A percentile compares a stretch with the other conserved stretches of the same genome.
phyloP scores from a whole-genome alignment of 352 stramenopile species.

The Globisporangium canariense region DNA sequence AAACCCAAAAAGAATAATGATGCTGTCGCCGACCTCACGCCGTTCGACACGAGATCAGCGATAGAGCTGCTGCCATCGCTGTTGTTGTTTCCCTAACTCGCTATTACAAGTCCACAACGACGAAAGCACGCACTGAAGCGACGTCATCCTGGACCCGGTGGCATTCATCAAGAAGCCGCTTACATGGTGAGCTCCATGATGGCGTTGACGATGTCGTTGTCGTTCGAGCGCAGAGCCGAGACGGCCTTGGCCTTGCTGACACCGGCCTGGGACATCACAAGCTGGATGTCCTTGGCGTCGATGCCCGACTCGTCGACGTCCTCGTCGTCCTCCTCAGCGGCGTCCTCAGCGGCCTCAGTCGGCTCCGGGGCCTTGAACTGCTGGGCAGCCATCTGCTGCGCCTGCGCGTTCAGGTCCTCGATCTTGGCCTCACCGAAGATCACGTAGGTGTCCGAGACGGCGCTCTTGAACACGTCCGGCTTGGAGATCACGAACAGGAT shows the following conservation, averaged over 20 bases:
- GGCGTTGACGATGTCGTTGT: slow-evolving; percentile 99
- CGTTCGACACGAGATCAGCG: neutral
- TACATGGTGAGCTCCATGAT: slow-evolving; percentile 99
- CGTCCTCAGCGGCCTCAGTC: slow-evolving; percentile 32
- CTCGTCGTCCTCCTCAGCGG: slow-evolving; percentile 81
- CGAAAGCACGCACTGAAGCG: neutral
- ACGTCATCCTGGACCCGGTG: neutral
- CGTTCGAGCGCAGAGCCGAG: slow-evolving; percentile 96
- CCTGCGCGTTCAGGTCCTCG: slow-evolving; percentile 93
- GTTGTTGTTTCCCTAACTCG: slow-evolving; percentile 1
- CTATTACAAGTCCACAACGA: neutral
- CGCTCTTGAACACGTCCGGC: slow-evolving; percentile 98
- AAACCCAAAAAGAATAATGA: slow-evolving; percentile 32
- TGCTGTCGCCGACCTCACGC: slow-evolving; percentile 9
- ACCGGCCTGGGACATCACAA: slow-evolving; percentile 95
- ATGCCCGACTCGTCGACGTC: slow-evolving; percentile 95
- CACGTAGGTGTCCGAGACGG: slow-evolving; percentile 94
- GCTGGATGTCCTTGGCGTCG: slow-evolving; percentile 98
- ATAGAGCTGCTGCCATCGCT: neutral
- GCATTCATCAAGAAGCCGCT: slow-evolving; percentile 20
- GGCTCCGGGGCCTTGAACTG: slow-evolving; percentile 88
- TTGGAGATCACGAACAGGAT: slow-evolving; percentile 97
- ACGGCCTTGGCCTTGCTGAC: slow-evolving; percentile 95
- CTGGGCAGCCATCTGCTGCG: slow-evolving; percentile 86
- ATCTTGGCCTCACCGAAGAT: slow-evolving; percentile 99